Conservation (phyloP, 176 grass and related monocot species). For the Thinopyrum elongatum region DNA sequence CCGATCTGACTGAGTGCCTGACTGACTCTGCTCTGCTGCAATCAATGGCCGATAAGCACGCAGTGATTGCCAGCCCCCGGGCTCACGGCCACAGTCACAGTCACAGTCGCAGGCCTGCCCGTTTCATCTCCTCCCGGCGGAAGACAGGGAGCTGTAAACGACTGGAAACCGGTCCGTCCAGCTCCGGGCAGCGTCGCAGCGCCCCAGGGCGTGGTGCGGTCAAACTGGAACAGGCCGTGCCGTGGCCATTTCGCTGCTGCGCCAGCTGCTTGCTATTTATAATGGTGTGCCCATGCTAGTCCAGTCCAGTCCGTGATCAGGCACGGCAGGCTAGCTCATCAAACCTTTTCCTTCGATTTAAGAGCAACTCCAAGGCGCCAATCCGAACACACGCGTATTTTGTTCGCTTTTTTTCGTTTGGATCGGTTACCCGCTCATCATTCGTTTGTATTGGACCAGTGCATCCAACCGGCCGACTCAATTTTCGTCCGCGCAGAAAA, state of each 20-base stretch:
- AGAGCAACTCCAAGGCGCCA: too few species aligned
- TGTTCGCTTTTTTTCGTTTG: too few species aligned
- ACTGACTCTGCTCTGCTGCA: background rate
- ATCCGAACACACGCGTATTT: too few species aligned
- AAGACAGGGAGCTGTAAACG: background rate
- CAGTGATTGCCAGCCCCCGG: constrained; percentile 12
- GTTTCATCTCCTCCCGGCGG: background rate
- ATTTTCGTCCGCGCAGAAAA: too few species aligned
- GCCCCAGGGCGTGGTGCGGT: background rate
- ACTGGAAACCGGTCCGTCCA: constrained; percentile 18
- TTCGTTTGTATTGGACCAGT: too few species aligned
- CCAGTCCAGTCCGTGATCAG: background rate
- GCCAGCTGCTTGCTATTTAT: background rate
- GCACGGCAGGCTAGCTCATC: background rate
- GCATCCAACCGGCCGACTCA: too few species aligned
- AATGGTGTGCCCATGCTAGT: background rate
- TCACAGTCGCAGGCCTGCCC: background rate
- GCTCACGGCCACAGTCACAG: background rate
- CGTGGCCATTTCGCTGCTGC: background rate
- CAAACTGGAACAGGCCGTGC: constrained; percentile 23
- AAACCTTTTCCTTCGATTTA: background rate
- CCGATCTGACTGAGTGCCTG: constrained; percentile 35
- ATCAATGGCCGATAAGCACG: constrained; percentile 40
- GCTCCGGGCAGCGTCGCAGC: background rate
- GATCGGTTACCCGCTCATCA: too few species aligned